phyloP scores from a whole-genome alignment of 2,329 filamentous ascomycete genomes.

The Curvularia sp. region DNA sequence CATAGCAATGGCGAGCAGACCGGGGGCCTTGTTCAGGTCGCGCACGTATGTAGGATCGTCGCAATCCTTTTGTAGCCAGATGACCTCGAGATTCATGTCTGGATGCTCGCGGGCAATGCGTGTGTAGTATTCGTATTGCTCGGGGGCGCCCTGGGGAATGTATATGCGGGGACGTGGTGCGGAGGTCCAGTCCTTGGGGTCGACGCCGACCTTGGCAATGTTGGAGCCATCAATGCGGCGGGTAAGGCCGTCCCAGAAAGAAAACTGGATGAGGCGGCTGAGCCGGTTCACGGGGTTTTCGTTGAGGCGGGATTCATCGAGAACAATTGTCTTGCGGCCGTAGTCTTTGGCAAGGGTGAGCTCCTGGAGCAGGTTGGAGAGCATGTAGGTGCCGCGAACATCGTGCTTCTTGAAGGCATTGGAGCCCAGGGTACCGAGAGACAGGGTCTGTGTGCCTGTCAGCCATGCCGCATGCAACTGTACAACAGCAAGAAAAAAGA shows the following conservation, averaged over 20 bases:
- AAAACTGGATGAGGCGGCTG: slow-evolving; percentile 82
- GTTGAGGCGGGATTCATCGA: slow-evolving; percentile 89
- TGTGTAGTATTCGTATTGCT: slow-evolving; percentile 89
- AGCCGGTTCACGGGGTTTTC: slow-evolving; percentile 94
- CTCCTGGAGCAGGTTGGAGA: slow-evolving; percentile 95
- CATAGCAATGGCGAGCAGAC: slow-evolving; percentile 88
- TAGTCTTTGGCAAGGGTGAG: slow-evolving; percentile 90
- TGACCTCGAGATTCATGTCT: slow-evolving; percentile 86
- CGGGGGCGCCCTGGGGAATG: slow-evolving; percentile 80
- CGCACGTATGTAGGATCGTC: slow-evolving; percentile 83
- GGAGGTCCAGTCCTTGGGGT: slow-evolving; percentile 94
- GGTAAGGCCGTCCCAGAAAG: slow-evolving; percentile 76
- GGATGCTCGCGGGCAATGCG: slow-evolving; percentile 79
- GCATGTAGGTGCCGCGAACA: slow-evolving; percentile 93
- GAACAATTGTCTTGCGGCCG: slow-evolving; percentile 84
- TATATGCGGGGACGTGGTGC: slow-evolving; percentile 93
- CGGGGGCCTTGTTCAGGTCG: slow-evolving; percentile 85
- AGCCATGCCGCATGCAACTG: slow-evolving; percentile 21
- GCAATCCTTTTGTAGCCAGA: slow-evolving; percentile 72
- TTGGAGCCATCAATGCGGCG: slow-evolving; percentile 59
- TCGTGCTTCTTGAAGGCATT: slow-evolving; percentile 88
- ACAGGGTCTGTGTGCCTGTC: slow-evolving; percentile 67
- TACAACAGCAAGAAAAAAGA: background rate
- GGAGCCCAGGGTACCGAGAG: slow-evolving; percentile 83
- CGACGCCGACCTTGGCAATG: slow-evolving; percentile 83